Base-by-base conservation (phyloP, 257 asterid genomes). In the Nicotiana obtusifolia region DNA sequence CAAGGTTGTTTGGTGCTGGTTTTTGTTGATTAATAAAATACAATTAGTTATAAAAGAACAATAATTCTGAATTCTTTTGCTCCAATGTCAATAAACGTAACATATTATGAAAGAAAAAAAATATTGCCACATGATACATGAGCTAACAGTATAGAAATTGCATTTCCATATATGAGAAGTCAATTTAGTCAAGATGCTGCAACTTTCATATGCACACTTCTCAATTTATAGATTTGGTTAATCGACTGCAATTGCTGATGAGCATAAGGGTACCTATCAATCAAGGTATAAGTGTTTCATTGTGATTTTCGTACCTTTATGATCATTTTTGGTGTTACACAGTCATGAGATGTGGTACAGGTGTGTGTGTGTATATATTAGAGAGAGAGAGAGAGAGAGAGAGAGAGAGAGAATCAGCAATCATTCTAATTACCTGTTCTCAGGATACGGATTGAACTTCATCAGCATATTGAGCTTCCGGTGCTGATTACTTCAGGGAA, bases 401-500 rank as follows among this genome's bases (percentile, higher is more conserved):
- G 67, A 11, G 30, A 2, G 37, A 41, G 33, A 41, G 78, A 44
- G 61, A 73, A 1, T 71, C 35, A 44, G 37, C 61, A 24, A 56
- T 24, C 79, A 73, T 13, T 73, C 61, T 73, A 73, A 7, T 73
- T 73, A 73, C 79, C 79, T 73, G 61, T 47, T 73, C 61, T 22
- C 26, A 47, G 79, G 33, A 24, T 47, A 47, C 16, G 24, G 79
- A 69, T 44, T 73, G 61, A 47, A 73, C 61, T 73, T 73, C 19
- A 44, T 71, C 78, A 0, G 61, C 60, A 71, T 71, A 22, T 71
- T 44, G 60, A 71, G 54, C 41, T 10, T 73, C 79, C 79, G 4
- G 16, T 47, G 5, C 62, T 24, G 84, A 83, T 85, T 65, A 87
- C 54, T 69, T 24, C 87, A 2, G 87, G 87, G 81, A 90, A 85